A percentile compares a stretch with the other conserved stretches of the same genome.
These are phyloP conservation scores for Zasmidium angulare DNA, from an alignment of 2,329 filamentous ascomycete species.

Conservation along the genomic window DNA sequence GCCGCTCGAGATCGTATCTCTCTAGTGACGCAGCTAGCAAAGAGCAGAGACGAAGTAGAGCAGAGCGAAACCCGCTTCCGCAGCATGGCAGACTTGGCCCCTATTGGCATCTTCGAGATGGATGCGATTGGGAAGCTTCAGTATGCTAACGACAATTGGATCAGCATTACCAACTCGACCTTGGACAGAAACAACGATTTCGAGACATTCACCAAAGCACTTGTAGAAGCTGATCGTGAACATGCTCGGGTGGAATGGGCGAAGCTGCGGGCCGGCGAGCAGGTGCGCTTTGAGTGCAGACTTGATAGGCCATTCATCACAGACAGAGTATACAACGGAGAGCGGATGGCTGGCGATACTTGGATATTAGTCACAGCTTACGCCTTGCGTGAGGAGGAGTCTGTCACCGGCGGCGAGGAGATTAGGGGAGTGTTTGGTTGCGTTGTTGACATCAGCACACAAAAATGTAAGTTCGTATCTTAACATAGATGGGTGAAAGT, in stretches of 20 bases:
- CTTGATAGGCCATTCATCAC: conserved; percentile 16
- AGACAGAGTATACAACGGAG: conserved; percentile 13
- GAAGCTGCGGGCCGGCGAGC: conserved; percentile 18
- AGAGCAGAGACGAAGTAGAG: conserved; percentile 23
- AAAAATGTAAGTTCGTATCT: conserved; percentile 37
- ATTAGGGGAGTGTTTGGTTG: conserved; percentile 26
- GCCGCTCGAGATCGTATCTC: conserved; percentile 16
- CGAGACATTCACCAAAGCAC: conserved; percentile 6
- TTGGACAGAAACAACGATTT: conserved; percentile 6
- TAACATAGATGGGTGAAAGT: no score
- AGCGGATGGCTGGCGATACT: conserved; percentile 18
- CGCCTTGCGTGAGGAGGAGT: conserved; percentile 2
- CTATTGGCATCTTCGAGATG: conserved; percentile 42
- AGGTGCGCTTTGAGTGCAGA: conserved; percentile 34
- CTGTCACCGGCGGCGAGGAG: not conserved
- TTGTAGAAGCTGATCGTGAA: conserved; percentile 14
- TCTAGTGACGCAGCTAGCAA: conserved; percentile 24
- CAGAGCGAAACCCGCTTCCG: conserved; percentile 37
- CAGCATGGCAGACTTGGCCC: conserved; percentile 38
- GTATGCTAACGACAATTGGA: conserved; percentile 41
- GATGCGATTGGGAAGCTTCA: conserved; percentile 34
- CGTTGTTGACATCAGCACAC: conserved; percentile 39
- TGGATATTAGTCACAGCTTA: conserved; percentile 24
- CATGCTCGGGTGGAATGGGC: conserved; percentile 10
- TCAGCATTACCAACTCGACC: conserved; percentile 27